Evolutionary conservation across 441 rosid genomes (phyloP).

Genomic region (Populus hybrid): DNA sequence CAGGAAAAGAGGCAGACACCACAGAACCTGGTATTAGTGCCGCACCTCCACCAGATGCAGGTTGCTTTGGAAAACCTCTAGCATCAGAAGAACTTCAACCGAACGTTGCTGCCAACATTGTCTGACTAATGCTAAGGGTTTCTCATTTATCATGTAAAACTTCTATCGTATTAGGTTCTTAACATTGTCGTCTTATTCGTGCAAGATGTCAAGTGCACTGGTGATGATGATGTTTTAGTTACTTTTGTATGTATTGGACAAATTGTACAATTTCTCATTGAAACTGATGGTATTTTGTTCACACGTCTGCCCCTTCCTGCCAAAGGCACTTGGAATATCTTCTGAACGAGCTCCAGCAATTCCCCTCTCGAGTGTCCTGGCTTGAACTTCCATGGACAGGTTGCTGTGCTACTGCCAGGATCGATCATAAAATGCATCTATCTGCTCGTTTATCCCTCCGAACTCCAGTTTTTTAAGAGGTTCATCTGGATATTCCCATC

Average conservation of each 20-base stretch:
- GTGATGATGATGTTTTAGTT: constrained; percentile 14
- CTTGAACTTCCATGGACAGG: too few relatives aligned
- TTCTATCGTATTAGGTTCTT: background rate
- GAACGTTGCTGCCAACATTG: constrained; percentile 27
- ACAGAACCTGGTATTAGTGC: constrained; percentile 26
- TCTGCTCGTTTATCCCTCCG: too few relatives aligned
- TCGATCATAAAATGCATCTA: too few relatives aligned
- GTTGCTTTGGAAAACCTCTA: constrained; percentile 33
- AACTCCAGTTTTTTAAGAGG: too few relatives aligned
- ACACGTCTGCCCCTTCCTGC: background rate
- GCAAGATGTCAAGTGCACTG: constrained; percentile 3
- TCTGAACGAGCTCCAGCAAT: background rate
- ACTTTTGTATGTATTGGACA: constrained; percentile 12
- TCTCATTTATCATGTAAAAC: constrained; percentile 6
- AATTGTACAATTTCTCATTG: constrained; percentile 10
- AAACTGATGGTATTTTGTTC: constrained; percentile 5
- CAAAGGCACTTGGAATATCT: constrained; percentile 17
- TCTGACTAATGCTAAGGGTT: constrained; percentile 19
- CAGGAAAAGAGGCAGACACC: constrained; percentile 34
- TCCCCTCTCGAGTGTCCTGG: too few relatives aligned
- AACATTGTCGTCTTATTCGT: background rate
- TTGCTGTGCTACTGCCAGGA: too few relatives aligned
- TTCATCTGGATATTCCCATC: too few relatives aligned
- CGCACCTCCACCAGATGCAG: constrained; percentile 27
- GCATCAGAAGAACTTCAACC: constrained; percentile 28